Base-by-base conservation (phyloP, 2,329 filamentous ascomycete species). In the Colletotrichum sp. region DNA sequence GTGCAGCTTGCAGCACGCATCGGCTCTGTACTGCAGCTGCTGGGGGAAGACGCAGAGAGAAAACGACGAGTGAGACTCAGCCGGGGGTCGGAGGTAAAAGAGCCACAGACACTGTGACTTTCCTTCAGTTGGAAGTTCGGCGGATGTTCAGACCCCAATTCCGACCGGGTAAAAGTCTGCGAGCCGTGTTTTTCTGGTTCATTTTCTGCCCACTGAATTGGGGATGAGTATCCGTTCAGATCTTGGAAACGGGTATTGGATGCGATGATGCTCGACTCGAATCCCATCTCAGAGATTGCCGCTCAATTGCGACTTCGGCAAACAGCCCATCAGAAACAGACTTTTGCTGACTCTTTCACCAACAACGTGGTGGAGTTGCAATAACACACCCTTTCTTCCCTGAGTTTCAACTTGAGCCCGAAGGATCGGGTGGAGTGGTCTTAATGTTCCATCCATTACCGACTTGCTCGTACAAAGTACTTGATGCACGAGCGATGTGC, bases 401-500 rank as follows among this genome's bases (percentile, higher is more conserved):
- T 43, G 21, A 43, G 56, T 73, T 71, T 71, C 72, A 71, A 74
- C 38, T 63, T 73, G 64, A 73, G 38, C 71, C 56, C 56, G 62
- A 73, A 69, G 56, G 56, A 48, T 62, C 21, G 8, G 30, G 68
- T 71, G 61, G 36, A 71, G 68, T 32, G 32, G 55, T 65, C 48
- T 55, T 66, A 3, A 16, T 63, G 48, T 74, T 36, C 32, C n/a
- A 26, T 58, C 58, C 65, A 59, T n/a, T 59, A 6, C 16, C 38
- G 9, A 2, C 26, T 36, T 21, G 59, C 26, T 36, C 32, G 59
- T 26, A 67, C 12, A 26, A 34, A 59, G 32, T n/a, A 55, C 56
- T 58, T 61, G 56, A 38, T 13, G 24, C 24, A 26, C 24, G 24
- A 30, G n/a, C 55, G 13, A 58, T 28, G 14, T 52, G 30, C 30